Base-by-base conservation (phyloP, 495 filamentous ascomycete species). In the Evansstolkia leycettana region DNA sequence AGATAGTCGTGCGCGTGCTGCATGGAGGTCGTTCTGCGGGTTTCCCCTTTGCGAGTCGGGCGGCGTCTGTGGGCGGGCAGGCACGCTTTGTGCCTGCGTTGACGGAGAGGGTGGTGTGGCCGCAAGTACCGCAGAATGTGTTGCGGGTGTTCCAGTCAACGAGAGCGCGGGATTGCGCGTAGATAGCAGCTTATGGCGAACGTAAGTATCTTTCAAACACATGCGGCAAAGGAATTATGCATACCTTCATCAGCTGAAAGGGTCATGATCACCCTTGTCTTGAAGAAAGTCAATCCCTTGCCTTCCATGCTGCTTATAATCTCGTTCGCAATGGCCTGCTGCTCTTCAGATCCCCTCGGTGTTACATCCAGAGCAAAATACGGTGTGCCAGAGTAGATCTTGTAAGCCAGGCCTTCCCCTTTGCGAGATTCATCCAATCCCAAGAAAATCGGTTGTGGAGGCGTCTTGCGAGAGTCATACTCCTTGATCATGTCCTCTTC, bases 111-210 rank as follows among this genome's bases (percentile, higher is more conserved):
- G 90, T 95, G 7, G 69, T 76, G 41, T 84, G 66, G 20, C 90
- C 89, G 62, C 90, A 94, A 36, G 76, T 76, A 7, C 76, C 84
- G 58, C 90, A 98, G 63, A 85, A 96, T 24, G 76, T 84, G 51
- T 94, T 95, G 30, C 89, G 81, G 32, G 66, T 71, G 58, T 98
- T 96, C 90, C 90, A 98, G 61, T 96, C 90, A 18, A 89, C 52
- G 25, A 94, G 59, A n/a, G 83, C 78, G 44, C 89, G 80, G 2
- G 86, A 82, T 50, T 90, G 81, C n/a, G 84, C 92, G 50, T 84
- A 87, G 28, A 92, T 84, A 37, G 87, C 88, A 39, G 85, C 89
- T 87, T 41, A 10, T 34, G 12, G 8, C 17, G 34, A 28, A 20
- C 15, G 34, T 36, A 16, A 18, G 40, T 45, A 14, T 38, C 37